Evolutionary conservation across 805 yeast species (phyloP).

Genomic region (Saccharomycopsis sp.): DNA sequence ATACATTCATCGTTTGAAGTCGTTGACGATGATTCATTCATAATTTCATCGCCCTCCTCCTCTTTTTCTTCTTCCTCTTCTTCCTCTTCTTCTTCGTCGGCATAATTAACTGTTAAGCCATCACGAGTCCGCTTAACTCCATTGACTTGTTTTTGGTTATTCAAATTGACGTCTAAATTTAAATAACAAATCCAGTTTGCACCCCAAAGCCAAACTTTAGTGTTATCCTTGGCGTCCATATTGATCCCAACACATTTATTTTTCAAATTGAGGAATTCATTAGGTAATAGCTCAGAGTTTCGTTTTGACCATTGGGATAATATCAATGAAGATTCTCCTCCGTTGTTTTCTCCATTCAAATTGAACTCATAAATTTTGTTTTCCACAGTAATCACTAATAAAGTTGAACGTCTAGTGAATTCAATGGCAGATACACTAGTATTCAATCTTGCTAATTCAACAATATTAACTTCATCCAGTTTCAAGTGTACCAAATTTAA

Average conservation of each 20-base stretch:
- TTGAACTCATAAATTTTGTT: conserved; percentile 69
- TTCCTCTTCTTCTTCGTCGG: conserved; percentile 29
- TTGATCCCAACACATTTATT: conserved; percentile 75
- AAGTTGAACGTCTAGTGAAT: conserved; percentile 44
- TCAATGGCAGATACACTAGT: conserved; percentile 53
- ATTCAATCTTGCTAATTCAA: conserved; percentile 50
- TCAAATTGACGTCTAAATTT: conserved; percentile 35
- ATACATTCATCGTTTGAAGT: conserved; percentile 1
- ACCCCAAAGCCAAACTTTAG: conserved; percentile 81
- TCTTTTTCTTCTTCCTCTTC: conserved; percentile 26
- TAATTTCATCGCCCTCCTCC: conserved; percentile 19
- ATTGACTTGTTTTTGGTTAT: conserved; percentile 22
- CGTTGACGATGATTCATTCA: conserved; percentile 18
- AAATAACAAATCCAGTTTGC: conserved; percentile 70
- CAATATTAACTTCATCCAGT: conserved; percentile 22
- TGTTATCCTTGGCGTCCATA: conserved; percentile 33
- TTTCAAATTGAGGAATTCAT: conserved; percentile 44
- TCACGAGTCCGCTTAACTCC: conserved; percentile 35
- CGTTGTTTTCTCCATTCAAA: conserved; percentile 21
- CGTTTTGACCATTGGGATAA: conserved; percentile 74
- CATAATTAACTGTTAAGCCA: conserved; percentile 36
- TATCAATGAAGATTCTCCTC: conserved; percentile 27
- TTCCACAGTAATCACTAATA: conserved; percentile 65
- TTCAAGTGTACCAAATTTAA: conserved; percentile 44
- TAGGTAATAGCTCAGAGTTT: conserved; percentile 71